phyloP scores from a whole-genome alignment of 208 protist genomes.

The Crithidia fasciculata region DNA sequence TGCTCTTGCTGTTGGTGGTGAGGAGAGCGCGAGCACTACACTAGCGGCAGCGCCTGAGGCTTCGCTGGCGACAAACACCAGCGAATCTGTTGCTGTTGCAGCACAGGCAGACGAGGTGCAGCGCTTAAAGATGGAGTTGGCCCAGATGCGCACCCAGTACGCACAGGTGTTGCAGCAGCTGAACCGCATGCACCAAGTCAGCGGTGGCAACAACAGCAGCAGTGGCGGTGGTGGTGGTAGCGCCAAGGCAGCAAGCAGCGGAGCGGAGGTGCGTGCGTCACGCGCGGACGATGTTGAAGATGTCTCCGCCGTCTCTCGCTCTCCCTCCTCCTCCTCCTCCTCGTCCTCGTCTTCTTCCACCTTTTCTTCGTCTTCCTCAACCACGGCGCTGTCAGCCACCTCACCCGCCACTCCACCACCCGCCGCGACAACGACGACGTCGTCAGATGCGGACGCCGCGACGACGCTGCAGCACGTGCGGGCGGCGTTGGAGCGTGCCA shows the following conservation, averaged over 20 bases:
- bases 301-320: slow-evolving; percentile 14
- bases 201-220: not conserved
- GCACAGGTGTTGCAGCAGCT: slow-evolving; percentile 19
- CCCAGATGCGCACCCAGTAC: slow-evolving; percentile 27
- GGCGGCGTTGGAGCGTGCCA: slow-evolving; percentile 40
- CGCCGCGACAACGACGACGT: not conserved
- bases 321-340: slow-evolving; percentile 4
- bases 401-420: not conserved
- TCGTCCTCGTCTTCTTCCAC: not conserved
- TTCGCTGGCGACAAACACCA: too few species aligned
- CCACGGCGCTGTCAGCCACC: not conserved
- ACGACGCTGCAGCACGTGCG: slow-evolving; percentile 41
- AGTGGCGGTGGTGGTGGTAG: not conserved
- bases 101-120: slow-evolving; percentile 11
- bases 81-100: not conserved
- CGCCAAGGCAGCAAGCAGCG: not conserved
- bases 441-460: slow-evolving; percentile 10
- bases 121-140: slow-evolving; percentile 28
- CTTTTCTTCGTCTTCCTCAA: not conserved
- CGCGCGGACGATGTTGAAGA: not conserved
- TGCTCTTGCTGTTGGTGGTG: too few species aligned
- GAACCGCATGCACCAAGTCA: slow-evolving; percentile 12
- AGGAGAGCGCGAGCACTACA: too few species aligned
- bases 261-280: not conserved
- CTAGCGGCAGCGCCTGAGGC: too few species aligned